Conservation (phyloP, 768 basidiomycete genomes). For the Auricularia auricula-judae region DNA sequence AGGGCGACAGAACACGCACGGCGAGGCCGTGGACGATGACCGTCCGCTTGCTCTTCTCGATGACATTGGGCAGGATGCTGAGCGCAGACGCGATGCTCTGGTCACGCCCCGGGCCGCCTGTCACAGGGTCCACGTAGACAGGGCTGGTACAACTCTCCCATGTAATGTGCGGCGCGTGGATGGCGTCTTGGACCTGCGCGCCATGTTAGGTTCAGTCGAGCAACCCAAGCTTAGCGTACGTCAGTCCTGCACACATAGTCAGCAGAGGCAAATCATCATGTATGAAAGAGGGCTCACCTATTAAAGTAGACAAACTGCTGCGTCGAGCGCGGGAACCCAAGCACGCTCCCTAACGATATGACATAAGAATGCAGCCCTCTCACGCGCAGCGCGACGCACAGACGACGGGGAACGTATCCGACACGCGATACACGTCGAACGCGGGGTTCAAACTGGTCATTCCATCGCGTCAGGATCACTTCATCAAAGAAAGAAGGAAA, state of each 20-base stretch:
- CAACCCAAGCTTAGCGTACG: neutral
- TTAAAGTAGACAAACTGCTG: slow-evolving; percentile 49
- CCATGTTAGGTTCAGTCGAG: neutral
- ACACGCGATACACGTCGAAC: slow-evolving; percentile 45
- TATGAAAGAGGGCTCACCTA: slow-evolving; percentile 16
- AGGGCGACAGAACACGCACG: slow-evolving; percentile 8
- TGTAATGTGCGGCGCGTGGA: slow-evolving; percentile 25
- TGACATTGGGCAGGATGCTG: slow-evolving; percentile 25
- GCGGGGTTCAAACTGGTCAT: slow-evolving; percentile 38
- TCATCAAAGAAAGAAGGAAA: neutral
- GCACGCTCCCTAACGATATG: slow-evolving; percentile 29
- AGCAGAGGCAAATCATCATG: neutral
- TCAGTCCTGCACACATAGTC: neutral
- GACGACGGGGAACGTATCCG: slow-evolving; percentile 40
- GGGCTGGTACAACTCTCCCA: slow-evolving; percentile 19
- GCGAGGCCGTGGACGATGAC: slow-evolving; percentile 25
- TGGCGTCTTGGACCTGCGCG: slow-evolving; percentile 23
- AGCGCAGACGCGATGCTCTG: slow-evolving; percentile 21
- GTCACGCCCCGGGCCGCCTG: slow-evolving; percentile 17
- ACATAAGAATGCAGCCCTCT: neutral
- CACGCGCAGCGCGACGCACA: slow-evolving; percentile 19
- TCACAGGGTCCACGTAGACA: slow-evolving; percentile 19
- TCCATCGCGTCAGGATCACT: too few species aligned
- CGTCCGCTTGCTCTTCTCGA: slow-evolving; percentile 25
- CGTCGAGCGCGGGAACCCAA: slow-evolving; percentile 24